These are phyloP conservation scores for Adansonia digitata DNA, from an alignment of 345 rosid genomes.

Conservation along the genomic window DNA sequence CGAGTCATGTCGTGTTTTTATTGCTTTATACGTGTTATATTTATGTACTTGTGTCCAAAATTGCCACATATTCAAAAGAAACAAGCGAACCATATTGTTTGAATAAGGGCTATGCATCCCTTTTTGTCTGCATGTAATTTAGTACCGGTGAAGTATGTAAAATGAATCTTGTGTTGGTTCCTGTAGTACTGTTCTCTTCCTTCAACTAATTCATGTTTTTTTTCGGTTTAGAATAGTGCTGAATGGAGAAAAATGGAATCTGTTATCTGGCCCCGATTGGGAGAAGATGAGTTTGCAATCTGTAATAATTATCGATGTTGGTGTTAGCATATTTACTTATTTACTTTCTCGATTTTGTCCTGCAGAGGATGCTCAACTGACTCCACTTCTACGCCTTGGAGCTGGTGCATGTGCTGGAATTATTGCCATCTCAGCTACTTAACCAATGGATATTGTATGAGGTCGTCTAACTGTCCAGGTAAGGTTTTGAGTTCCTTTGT, in stretches of 20 bases:
- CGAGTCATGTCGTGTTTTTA: too few relatives aligned
- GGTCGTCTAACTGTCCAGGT: slow-evolving; percentile 93
- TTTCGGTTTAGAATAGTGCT: not conserved
- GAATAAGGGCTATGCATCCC: not conserved
- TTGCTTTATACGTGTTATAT: too few relatives aligned
- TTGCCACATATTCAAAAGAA: too few relatives aligned
- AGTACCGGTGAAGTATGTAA: not conserved
- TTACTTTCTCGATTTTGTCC: not conserved
- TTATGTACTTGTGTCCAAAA: too few relatives aligned
- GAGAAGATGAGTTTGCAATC: not conserved
- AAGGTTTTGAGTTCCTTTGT: not conserved
- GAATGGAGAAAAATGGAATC: not conserved
- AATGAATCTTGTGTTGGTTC: not conserved
- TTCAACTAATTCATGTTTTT: not conserved
- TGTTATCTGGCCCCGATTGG: not conserved
- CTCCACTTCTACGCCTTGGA: too few relatives aligned
- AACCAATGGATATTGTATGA: slow-evolving; percentile 84
- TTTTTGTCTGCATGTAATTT: not conserved
- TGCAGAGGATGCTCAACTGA: too few relatives aligned
- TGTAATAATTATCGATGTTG: not conserved
- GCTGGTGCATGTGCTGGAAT: too few relatives aligned
- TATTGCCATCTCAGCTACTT: too few relatives aligned
- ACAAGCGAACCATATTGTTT: not conserved
- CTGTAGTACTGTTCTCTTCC: not conserved
- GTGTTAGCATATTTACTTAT: not conserved